Base-by-base conservation (phyloP, 2,329 filamentous ascomycete genomes). In the Fusarium tricinctum region DNA sequence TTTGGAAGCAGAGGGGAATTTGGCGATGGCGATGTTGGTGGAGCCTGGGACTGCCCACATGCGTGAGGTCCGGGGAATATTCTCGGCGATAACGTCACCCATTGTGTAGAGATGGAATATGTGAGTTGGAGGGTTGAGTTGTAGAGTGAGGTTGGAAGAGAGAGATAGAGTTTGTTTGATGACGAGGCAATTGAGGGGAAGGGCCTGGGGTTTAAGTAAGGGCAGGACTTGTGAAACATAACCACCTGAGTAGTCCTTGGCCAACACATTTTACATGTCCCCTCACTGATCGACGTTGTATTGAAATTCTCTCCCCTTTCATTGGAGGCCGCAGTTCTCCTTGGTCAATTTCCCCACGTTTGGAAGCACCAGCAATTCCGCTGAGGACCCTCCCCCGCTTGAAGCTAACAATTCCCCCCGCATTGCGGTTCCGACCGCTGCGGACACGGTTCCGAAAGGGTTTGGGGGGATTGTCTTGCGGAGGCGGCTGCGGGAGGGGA, bases 11-110 rank as follows among this genome's bases (percentile, higher is more conserved):
- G 78, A 66, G 10, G 79, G 83, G 48, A 84, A 83, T 23, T 79
- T 73, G n/a, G 81, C 82, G 4, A 84, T 71, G 4, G 77, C 73
- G 40, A 87, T 80, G 71, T 89, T 88, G 74, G 84, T 74, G 0
- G 87, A 89, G 51, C 87, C 88, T 0, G 84, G 82, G 8, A 78
- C 73, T 26, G 68, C 68, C 47, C 76, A 64, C 46, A 75, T 73
- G 39, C 73, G 66, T 4, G 76, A 78, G 7, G 57, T 35, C 8
- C 57, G 58, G 20, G 76, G 76, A 6, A 69, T 50, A n/a, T 49
- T 47, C n/a, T 73, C 60, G 14, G 64, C 52, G 13, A 66, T 66
- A 6, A 64, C 54, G 28, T 72, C 63, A 15, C 71, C 71, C 71
- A 73, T 73, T 17, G 8, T 71, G 50, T 23, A 28, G 33, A 26